Percentiles rank a stretch among this genome's conserved stretches.
These are phyloP conservation scores for Naumovozyma castellii DNA, from an alignment of 805 yeast species.

Conservation along the genomic window DNA sequence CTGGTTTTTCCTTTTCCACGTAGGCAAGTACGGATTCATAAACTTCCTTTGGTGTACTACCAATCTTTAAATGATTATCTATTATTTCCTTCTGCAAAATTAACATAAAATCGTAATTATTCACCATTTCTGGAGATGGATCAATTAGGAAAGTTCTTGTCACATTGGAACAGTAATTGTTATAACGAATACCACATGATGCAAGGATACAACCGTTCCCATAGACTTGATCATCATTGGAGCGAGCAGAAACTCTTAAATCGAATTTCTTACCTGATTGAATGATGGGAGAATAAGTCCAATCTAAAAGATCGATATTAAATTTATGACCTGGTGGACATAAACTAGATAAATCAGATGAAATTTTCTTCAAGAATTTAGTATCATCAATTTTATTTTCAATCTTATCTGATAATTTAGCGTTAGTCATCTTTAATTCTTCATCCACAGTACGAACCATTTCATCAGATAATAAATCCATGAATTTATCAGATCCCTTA, in stretches of 20 bases:
- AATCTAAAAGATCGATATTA: slow-evolving; percentile 69
- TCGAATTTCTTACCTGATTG: slow-evolving; percentile 85
- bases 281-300: slow-evolving; percentile 88
- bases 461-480: slow-evolving; percentile 77
- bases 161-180: slow-evolving; percentile 78
- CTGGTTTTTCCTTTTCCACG: slow-evolving; percentile 55
- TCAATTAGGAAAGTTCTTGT: slow-evolving; percentile 85
- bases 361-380: slow-evolving; percentile 51
- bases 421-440: slow-evolving; percentile 65
- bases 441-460: slow-evolving; percentile 84
- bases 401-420: slow-evolving; percentile 60
- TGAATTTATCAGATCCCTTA: slow-evolving; percentile 65
- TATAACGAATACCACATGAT: slow-evolving; percentile 78
- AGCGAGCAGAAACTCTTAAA: slow-evolving; percentile 72
- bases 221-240: slow-evolving; percentile 52
- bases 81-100: slow-evolving; percentile 61
- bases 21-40: slow-evolving; percentile 54
- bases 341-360: slow-evolving; percentile 35
- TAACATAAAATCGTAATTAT: slow-evolving; percentile 67
- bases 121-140: slow-evolving; percentile 71
- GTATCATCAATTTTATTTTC: slow-evolving; percentile 75
- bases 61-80: slow-evolving; percentile 48
- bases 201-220: slow-evolving; percentile 75
- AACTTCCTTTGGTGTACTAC: slow-evolving; percentile 55
- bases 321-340: slow-evolving; percentile 48